A percentile compares a stretch with the other conserved stretches of the same genome.
These are phyloP conservation scores for Myriosclerotinia duriaeana DNA, from an alignment of 2,329 filamentous ascomycete species.

Conservation along the genomic window DNA sequence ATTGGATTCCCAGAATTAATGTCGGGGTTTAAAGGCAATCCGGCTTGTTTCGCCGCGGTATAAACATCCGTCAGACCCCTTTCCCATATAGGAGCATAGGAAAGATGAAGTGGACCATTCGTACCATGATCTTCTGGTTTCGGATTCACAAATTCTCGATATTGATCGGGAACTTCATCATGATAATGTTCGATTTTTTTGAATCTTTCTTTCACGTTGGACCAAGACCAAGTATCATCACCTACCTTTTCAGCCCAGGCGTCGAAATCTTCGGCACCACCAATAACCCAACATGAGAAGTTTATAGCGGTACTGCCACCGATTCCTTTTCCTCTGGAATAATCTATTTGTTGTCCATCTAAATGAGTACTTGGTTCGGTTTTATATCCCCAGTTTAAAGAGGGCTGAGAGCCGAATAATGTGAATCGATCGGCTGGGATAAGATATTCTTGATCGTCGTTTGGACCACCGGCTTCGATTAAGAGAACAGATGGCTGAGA, in stretches of 20 bases:
- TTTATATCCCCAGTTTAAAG: constrained; percentile 37
- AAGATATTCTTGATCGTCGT: constrained; percentile 49
- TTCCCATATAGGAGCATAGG: constrained; percentile 52
- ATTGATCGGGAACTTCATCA: constrained; percentile 41
- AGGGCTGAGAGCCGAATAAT: constrained; percentile 45
- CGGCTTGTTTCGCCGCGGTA: constrained; percentile 50
- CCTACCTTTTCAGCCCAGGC: constrained; percentile 57
- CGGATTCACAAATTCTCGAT: constrained; percentile 50
- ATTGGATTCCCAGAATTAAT: constrained; percentile 59
- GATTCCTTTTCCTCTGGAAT: constrained; percentile 43
- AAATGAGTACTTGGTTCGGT: constrained; percentile 35
- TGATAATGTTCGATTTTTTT: constrained; percentile 57
- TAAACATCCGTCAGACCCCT: constrained; percentile 48
- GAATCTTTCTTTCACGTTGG: constrained; percentile 50
- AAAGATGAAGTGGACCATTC: constrained; percentile 49
- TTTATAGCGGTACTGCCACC: constrained; percentile 46
- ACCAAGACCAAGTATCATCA: constrained; percentile 58
- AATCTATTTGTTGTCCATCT: constrained; percentile 35
- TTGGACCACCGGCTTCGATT: constrained; percentile 56
- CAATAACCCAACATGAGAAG: constrained; percentile 50
- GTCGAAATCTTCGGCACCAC: constrained; percentile 60
- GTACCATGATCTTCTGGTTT: constrained; percentile 50
- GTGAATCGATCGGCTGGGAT: constrained; percentile 56
- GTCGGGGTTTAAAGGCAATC: constrained; percentile 52
- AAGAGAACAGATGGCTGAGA: constrained; percentile 56